Evolutionary conservation across 202 grass and related monocot genomes (phyloP), one percentile per base, ranked within the genome.

Genomic region (Alloteropsis angusta): DNA sequence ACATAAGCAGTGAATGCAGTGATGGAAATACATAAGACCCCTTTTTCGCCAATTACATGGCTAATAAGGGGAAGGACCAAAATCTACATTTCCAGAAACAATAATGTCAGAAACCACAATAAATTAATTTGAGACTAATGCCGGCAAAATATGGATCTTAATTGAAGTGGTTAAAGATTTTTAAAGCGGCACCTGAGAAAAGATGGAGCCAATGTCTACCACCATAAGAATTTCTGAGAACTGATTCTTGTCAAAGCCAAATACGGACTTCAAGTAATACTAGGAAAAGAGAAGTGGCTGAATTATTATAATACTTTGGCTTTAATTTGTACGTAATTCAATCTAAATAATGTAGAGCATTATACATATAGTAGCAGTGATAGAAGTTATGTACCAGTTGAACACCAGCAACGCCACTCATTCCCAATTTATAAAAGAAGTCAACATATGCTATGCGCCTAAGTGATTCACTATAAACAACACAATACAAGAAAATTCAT

Each of bases 211-310:
- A 64, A 91, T 68, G 60, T 86, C 91, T 72, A 97, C 88, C 50
- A 97, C 76, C 88, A 93, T 83, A 70, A 91, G 84, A 75, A 97
- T 91, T 79, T 93, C 90, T 12, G 90, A 97, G 75, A 93, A 97
- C 60, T 97, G 93, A 63, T 97, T 87, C 82, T 93, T 97, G 75
- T 91, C 65, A 78, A 93, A 97, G 48, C 93, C 88, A 87, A 93
- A 97, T 80, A 90, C 81, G 19, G 80, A 79, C 82, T 97, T 97
- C 61, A 97, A 64, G 65, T 97, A 97, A 54, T 97, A 93, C 88
- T 93, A 14, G 79, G 88, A 60, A 58, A 47, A 67, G 19, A 55
- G 72, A 53, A 42, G 23, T 1, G 13, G 5, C 25, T 9, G 25
- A 57, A 57, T 57, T 13, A 57, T 57, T 57, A 57, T 10, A 9